phyloP scores from a whole-genome alignment of 2,329 filamentous ascomycete genomes.

The Calonectria naviculata region DNA sequence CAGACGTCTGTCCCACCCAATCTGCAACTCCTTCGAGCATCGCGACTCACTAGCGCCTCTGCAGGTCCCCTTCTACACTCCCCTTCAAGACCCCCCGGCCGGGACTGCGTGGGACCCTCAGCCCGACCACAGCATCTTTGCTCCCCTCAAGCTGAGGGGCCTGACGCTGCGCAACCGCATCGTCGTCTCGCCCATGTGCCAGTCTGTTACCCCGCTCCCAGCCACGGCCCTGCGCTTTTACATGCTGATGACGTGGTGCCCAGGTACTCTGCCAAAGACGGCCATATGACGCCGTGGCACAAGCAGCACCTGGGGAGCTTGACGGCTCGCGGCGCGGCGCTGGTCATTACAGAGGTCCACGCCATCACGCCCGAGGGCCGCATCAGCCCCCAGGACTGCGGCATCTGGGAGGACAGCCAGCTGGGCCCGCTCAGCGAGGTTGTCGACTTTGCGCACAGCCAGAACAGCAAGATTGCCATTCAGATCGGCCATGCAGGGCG shows the following conservation, averaged over 20 bases:
- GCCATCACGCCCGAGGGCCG: slow-evolving; percentile 74
- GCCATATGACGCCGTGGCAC: slow-evolving; percentile 56
- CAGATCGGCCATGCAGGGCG: slow-evolving; percentile 77
- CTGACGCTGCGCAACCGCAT: slow-evolving; percentile 58
- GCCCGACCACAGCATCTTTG: slow-evolving; percentile 49
- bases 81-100: slow-evolving; percentile 37
- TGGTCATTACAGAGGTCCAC: slow-evolving; percentile 76
- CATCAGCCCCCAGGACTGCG: slow-evolving; percentile 76
- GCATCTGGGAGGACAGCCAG: slow-evolving; percentile 79
- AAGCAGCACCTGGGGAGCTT: slow-evolving; percentile 52
- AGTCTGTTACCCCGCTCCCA: slow-evolving; percentile 41
- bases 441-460: slow-evolving; percentile 71
- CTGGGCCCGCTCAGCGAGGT: slow-evolving; percentile 68
- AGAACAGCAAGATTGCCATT: slow-evolving; percentile 73
- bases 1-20: slow-evolving; percentile 22
- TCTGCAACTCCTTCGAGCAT: not conserved
- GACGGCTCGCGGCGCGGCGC: slow-evolving; percentile 59
- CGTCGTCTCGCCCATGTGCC: slow-evolving; percentile 60
- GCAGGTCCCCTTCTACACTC: slow-evolving; percentile 39
- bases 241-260: not conserved
- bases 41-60: not conserved
- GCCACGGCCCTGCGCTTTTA: not conserved
- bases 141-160: slow-evolving; percentile 55
- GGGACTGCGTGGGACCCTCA: slow-evolving; percentile 38
- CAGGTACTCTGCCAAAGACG: slow-evolving; percentile 50